phyloP scores from a whole-genome alignment of 768 basidiomycete genomes.

The Tricholoma bakamatsutake region DNA sequence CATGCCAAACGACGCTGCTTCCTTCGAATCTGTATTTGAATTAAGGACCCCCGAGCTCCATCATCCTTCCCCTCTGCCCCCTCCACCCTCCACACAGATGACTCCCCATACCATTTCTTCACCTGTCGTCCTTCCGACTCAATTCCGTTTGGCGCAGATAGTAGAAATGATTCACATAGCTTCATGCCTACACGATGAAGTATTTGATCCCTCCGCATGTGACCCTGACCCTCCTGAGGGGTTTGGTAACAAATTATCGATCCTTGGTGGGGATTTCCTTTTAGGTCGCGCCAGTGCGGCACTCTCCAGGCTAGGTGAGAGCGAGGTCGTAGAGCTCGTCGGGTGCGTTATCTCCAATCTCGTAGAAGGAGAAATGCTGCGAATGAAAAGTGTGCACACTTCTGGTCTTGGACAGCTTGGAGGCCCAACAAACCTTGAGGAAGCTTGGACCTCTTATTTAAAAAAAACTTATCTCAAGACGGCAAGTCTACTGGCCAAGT shows the following conservation, averaged over 20 bases:
- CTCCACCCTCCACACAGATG: conserved; percentile 17
- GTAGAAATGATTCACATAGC: conserved; percentile 99
- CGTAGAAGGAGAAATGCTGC: conserved; percentile 94
- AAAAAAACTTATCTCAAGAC: conserved; percentile 72
- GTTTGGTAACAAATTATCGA: conserved; percentile 89
- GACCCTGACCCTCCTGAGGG: conserved; percentile 54
- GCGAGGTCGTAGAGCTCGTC: conserved; percentile 90
- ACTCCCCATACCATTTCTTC: conserved; percentile 23
- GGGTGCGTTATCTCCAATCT: conserved; percentile 89
- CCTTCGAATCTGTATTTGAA: conserved; percentile 56
- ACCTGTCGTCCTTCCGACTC: conserved; percentile 69
- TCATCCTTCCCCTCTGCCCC: conserved; percentile 26
- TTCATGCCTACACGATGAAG: conserved; percentile 88
- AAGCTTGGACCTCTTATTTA: conserved; percentile 73
- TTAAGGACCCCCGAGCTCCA: conserved; percentile 35
- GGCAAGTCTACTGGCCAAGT: conserved; percentile 87
- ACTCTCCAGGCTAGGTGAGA: conserved; percentile 77
- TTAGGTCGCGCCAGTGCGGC: conserved; percentile 88
- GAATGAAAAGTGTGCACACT: conserved; percentile 52
- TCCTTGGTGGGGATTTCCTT: conserved; percentile 94
- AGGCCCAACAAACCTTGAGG: conserved; percentile 27
- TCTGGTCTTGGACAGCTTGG: conserved; percentile 27
- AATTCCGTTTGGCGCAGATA: conserved; percentile 90
- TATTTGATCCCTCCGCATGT: conserved; percentile 65
- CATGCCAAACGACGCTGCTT: conserved; percentile 72